Evolutionary conservation across 2,329 filamentous ascomycete species (phyloP).

Genomic region (Diaporthe sp.): DNA sequence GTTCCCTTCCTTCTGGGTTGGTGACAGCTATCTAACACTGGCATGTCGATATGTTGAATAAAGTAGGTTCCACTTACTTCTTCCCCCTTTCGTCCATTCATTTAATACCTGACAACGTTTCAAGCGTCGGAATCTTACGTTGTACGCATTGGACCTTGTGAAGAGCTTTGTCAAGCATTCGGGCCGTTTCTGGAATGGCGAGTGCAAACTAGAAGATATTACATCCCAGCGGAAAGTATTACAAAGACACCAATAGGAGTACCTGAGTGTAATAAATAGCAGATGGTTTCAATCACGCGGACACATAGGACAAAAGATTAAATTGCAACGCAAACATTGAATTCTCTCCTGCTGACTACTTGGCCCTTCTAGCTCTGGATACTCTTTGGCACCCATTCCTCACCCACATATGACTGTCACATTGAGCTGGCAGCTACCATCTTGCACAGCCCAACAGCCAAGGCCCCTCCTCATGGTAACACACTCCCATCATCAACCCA

Average conservation of each 20-base stretch:
- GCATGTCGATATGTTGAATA: neutral
- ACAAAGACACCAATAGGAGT: neutral
- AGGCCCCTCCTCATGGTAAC: too few relatives aligned
- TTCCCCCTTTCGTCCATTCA: fast-evolving
- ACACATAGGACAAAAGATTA: neutral
- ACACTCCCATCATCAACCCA: too few relatives aligned
- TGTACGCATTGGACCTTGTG: neutral
- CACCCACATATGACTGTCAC: neutral
- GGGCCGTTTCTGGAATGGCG: neutral
- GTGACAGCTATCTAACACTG: neutral
- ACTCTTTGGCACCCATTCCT: neutral
- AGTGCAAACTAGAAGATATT: neutral
- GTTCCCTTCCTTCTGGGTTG: neutral
- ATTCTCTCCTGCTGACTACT: neutral
- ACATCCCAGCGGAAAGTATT: neutral
- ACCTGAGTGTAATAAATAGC: neutral
- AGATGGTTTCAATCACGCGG: neutral
- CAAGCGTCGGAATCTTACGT: neutral
- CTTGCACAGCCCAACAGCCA: neutral
- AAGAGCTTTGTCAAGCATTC: neutral
- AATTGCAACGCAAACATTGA: neutral
- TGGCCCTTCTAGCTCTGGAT: neutral
- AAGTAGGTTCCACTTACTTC: neutral
- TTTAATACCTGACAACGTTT: neutral
- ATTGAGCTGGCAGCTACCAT: neutral